phyloP scores from a whole-genome alignment of 2,329 filamentous ascomycete species.

The Fusarium incarnatum region DNA sequence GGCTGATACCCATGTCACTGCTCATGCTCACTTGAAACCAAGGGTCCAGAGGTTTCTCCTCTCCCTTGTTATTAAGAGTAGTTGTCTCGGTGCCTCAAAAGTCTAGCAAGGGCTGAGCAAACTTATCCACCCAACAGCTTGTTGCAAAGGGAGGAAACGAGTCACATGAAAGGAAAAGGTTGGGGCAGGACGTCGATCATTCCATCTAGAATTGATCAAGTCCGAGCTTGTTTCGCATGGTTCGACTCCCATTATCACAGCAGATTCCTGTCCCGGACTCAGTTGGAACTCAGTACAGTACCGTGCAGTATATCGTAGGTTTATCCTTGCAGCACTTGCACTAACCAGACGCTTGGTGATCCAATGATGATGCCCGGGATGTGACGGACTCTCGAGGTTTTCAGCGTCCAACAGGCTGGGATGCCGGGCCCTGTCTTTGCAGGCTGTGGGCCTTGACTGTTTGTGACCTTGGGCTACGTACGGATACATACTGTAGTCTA shows the following conservation, averaged over 20 bases:
- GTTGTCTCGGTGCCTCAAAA: conserved; percentile 28
- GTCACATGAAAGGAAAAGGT: conserved; percentile 39
- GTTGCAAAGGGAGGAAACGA: conserved; percentile 21
- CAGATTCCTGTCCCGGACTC: not conserved
- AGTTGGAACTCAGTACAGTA: not conserved
- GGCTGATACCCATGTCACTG: not conserved
- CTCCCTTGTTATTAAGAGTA: conserved; percentile 1
- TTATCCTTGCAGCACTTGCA: not conserved
- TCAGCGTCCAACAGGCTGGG: conserved; percentile 43
- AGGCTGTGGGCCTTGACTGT: conserved; percentile 16
- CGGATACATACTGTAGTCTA: not conserved
- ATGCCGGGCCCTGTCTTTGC: conserved; percentile 38
- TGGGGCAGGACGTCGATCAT: conserved; percentile 35
- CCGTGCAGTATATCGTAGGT: too few relatives aligned
- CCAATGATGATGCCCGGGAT: conserved; percentile 14
- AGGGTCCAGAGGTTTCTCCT: not conserved
- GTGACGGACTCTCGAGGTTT: conserved; percentile 27
- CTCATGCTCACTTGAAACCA: not conserved
- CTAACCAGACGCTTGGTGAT: not conserved
- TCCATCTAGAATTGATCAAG: conserved; percentile 34
- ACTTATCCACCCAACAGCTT: conserved; percentile 3
- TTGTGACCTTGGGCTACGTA: conserved; percentile 6
- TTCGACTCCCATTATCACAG: conserved; percentile 5
- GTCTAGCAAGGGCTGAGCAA: conserved; percentile 16
- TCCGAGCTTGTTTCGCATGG: not conserved